Evolutionary conservation across 2,329 filamentous ascomycete species (phyloP), one percentile per base, ranked within the genome.

Genomic region (Colletotrichum brevisporum): DNA sequence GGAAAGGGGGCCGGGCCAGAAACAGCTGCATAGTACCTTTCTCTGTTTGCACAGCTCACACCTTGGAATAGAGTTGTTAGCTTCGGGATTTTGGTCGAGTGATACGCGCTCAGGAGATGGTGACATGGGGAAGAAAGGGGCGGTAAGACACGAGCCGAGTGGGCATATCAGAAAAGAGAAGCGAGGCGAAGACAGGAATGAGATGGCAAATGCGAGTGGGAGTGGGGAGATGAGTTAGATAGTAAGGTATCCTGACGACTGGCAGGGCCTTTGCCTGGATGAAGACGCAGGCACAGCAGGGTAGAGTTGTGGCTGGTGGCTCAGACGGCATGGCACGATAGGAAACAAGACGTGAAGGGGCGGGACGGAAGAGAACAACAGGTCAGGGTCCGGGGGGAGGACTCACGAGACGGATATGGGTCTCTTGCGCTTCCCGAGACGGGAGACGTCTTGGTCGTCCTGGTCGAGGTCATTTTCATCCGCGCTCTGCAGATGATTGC

Each of bases 21-120:
- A 36, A 36, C 31, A 10, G 31, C 31, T 8, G 31, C 31, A 36
- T 4, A 36, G 31, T 81, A 94, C 92, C 85, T 95, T 95, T 82
- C 93, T 85, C 79, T 92, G 90, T 80, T 95, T 94, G 83, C 92
- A 94, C 59, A 92, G 85, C 81, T 95, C 93, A 76, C 93, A 91
- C 75, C 90, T 91, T 79, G 76, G 75, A 54, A 78, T 72, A 12
- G 67, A 41, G 61, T 71, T 70, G 75, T 85, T 79, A 84, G 84
- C 75, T 72, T 77, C 73, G 59, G 64, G 61, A 39, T 73, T 73
- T 45, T 73, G 69, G 52, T 74, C 68, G 41, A 50, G 50, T 36
- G 60, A 59, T 62, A 71, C 58, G 69, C 66, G 52, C 62, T 64
- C 60, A 56, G 74, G 70, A 36, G 65, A 72, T n/a, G 72, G 63